Conservation (phyloP, 2,329 filamentous ascomycete genomes). For the Paecilomyces sp. region DNA sequence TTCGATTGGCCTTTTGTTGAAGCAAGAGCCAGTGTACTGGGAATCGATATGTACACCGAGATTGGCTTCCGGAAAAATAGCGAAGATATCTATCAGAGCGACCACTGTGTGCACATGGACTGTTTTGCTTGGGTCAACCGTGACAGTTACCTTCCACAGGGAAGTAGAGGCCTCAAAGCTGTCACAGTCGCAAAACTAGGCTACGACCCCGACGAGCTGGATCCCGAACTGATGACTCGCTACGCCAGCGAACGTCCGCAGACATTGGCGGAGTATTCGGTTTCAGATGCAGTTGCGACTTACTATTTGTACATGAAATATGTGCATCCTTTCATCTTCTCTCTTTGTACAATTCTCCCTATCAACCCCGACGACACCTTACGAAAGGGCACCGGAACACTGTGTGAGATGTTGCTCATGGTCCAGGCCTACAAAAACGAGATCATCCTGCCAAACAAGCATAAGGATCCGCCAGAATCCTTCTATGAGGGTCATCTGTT, state of each 20-base stretch:
- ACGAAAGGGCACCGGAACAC: conserved; percentile 90
- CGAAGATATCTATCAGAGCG: conserved; percentile 94
- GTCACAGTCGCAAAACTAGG: conserved; percentile 97
- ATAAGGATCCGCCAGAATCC: conserved; percentile 79
- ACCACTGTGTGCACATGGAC: conserved; percentile 97
- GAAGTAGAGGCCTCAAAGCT: conserved; percentile 92
- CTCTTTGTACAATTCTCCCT: conserved; percentile 91
- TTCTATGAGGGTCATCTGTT: conserved; percentile 97
- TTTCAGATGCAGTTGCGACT: conserved; percentile 96
- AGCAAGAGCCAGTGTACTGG: conserved; percentile 81
- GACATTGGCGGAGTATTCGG: conserved; percentile 92
- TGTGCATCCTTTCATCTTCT: conserved; percentile 99
- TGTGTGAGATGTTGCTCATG: conserved; percentile 99
- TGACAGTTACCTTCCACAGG: conserved; percentile 95
- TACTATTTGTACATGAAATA: conserved; percentile 99
- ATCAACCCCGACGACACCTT: conserved; percentile 87
- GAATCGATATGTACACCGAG: conserved; percentile 98
- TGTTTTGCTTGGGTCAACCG: conserved; percentile 98
- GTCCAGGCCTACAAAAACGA: conserved; percentile 90
- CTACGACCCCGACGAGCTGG: conserved; percentile 95
- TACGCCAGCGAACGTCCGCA: conserved; percentile 83
- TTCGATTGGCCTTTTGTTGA: conserved; percentile 99
- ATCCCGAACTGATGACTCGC: conserved; percentile 94
- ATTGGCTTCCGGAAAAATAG: conserved; percentile 94
- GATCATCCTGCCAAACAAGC: conserved; percentile 94